phyloP scores from a whole-genome alignment of 768 basidiomycete genomes.

The Termitomyces sp. region DNA sequence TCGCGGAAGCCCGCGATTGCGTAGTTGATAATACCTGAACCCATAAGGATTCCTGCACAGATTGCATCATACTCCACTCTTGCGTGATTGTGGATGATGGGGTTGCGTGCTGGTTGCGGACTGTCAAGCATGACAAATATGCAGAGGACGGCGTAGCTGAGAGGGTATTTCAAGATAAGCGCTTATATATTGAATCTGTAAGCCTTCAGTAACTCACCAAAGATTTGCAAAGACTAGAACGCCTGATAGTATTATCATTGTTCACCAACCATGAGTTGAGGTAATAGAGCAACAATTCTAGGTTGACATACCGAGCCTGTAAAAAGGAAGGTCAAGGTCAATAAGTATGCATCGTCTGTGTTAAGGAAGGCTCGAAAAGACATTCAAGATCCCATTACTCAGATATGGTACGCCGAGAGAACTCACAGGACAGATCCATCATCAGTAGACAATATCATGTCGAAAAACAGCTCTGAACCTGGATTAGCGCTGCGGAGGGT shows the following conservation, averaged over 20 bases:
- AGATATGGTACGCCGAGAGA: not conserved
- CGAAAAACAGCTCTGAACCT: not conserved
- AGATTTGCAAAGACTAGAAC: slow-evolving; percentile 12
- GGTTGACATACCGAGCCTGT: slow-evolving; percentile 2
- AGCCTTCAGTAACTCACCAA: slow-evolving; percentile 4
- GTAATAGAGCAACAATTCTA: not conserved
- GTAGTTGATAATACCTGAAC: slow-evolving; percentile 12
- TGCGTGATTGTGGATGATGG: not conserved
- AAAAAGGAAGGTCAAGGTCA: not conserved
- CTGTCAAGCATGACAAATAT: slow-evolving; percentile 1
- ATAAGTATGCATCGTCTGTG: not conserved
- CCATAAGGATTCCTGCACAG: slow-evolving; percentile 12
- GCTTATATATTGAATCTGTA: not conserved
- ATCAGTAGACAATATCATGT: not conserved
- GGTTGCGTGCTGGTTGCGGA: not conserved
- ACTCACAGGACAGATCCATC: slow-evolving; percentile 6
- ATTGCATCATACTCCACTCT: slow-evolving; percentile 5
- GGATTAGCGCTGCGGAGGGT: not conserved
- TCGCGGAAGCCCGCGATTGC: slow-evolving; percentile 6
- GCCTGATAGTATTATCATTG: not conserved
- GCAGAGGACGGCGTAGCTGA: slow-evolving; percentile 13
- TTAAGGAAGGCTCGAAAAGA: not conserved
- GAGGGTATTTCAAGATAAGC: not conserved
- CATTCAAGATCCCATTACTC: not conserved
- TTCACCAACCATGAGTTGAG: not conserved